Evolutionary conservation across 768 basidiomycete genomes (phyloP).

Genomic region (Pulveroboletus sp.): DNA sequence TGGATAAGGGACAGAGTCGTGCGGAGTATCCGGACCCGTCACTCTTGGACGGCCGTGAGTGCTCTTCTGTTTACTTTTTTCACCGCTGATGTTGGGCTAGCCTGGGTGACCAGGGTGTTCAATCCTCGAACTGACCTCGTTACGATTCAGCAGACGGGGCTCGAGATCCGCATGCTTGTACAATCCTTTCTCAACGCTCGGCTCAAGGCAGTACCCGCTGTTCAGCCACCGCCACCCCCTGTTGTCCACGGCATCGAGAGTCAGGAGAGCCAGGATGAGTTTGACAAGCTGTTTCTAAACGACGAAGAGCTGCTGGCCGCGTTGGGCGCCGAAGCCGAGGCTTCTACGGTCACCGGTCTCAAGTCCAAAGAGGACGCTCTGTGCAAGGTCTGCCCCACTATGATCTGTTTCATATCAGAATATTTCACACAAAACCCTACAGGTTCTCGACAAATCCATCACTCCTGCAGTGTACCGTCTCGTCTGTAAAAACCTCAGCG

Average conservation of each 20-base stretch:
- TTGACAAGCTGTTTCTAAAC: constrained; percentile 52
- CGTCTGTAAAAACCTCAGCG: constrained; percentile 47
- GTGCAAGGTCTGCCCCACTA: constrained; percentile 41
- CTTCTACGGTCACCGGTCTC: constrained; percentile 25
- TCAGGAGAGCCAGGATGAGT: constrained; percentile 81
- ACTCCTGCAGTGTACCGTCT: constrained; percentile 55
- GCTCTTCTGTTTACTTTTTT: background rate
- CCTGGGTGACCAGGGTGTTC: constrained; percentile 55
- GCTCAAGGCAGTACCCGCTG: constrained; percentile 41
- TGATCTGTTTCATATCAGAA: background rate
- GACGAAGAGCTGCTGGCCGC: constrained; percentile 60
- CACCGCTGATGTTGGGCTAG: constrained; percentile 33
- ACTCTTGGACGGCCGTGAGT: constrained; percentile 55
- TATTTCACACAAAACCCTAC: background rate
- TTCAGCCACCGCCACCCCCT: constrained; percentile 32
- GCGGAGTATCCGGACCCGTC: constrained; percentile 60
- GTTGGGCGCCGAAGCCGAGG: constrained; percentile 38
- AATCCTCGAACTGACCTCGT: constrained; percentile 43
- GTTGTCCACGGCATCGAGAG: constrained; percentile 34
- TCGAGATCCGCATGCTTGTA: constrained; percentile 57
- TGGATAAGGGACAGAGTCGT: constrained; percentile 35
- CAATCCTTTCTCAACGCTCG: constrained; percentile 63
- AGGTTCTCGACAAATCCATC: constrained; percentile 52
- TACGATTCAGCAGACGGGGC: constrained; percentile 39
- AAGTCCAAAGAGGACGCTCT: constrained; percentile 47